Evolutionary conservation across 805 yeast genomes (phyloP), one percentile per base, ranked within the genome.

Genomic region (Yarrowia deformans): DNA sequence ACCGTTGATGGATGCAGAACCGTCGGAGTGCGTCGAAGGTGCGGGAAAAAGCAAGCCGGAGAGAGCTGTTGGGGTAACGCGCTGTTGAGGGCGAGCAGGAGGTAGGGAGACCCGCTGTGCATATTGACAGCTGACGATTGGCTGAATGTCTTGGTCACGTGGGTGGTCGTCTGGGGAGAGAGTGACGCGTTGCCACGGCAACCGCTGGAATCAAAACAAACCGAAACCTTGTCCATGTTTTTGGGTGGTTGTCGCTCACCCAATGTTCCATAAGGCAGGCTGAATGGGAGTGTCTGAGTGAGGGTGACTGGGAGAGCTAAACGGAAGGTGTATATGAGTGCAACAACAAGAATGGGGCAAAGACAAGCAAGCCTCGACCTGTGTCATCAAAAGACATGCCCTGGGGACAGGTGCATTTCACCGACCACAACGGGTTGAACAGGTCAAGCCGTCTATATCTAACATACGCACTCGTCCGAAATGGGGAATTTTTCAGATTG

Each of bases 191-290:
- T 49, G 54, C 54, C 39, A 23, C 8, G 18, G 54, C 39, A 49
- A 49, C 54, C 54, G 23, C 39, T 49, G 39, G 12, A 19, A 14
- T 49, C 54, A 49, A 49, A 49, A 49, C 54, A 49, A 49, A 49
- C 54, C 34, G 32, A 49, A 49, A 35, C 39, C 32, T 49, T 35
- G 18, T 3, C 6, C 16, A 3, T 23, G 29, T 23, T 23, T 2
- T 23, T 23, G 23, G n/a, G 8, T 2, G 19, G 18, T 8, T n/a
- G 54, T 14, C 13, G 12, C 54, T 49, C 37, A 49, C 54, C 54
- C 16, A 49, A 49, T 16, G 49, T 19, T 14, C 54, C 19, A 13
- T 39, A 49, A 49, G 43, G 43, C 6, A n/a, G 40, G 18, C 7
- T 39, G 6, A 39, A 19, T 18, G 13, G 48, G 8, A 29, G 10